Percentiles rank a stretch among this genome's conserved stretches.
Evolutionary conservation across 2,329 filamentous ascomycete genomes (phyloP).

Genomic region (Fusarium sp.): DNA sequence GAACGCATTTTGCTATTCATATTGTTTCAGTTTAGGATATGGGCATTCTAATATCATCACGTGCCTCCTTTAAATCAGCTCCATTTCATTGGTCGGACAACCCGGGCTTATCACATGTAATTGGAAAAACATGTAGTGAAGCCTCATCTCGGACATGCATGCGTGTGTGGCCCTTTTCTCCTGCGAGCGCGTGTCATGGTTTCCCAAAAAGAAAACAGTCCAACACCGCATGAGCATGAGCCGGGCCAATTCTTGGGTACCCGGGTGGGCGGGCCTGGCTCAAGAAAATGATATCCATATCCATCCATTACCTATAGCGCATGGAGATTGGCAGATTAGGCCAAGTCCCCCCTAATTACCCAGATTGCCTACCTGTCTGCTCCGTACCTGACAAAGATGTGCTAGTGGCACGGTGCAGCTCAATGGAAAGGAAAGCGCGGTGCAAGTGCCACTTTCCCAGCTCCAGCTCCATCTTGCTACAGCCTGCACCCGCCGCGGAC

Average conservation of each 20-base stretch:
- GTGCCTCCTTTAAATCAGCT: constrained; percentile 22
- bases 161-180: constrained; percentile 13
- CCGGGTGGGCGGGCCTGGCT: constrained; percentile 21
- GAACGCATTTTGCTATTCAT: constrained; percentile 10
- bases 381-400: constrained; percentile 21
- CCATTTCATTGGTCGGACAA: constrained; percentile 38
- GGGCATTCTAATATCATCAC: constrained; percentile 31
- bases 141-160: constrained; percentile 39
- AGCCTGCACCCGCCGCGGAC: constrained; percentile 16
- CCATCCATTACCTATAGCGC: not conserved
- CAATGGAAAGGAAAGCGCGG: constrained; percentile 38
- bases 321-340: constrained; percentile 44
- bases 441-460: constrained; percentile 44
- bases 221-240: constrained; percentile 35
- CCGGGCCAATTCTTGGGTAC: constrained; percentile 27
- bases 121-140: constrained; percentile 41
- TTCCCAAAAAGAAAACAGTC: constrained; percentile 8
- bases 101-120: constrained; percentile 53
- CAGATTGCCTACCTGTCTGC: too few relatives aligned
- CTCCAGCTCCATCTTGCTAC: not conserved
- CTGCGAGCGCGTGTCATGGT: constrained; percentile 29
- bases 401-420: constrained; percentile 37
- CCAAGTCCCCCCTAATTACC: constrained; percentile 29
- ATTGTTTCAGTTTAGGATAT: not conserved
- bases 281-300: too few relatives aligned